These are phyloP conservation scores for Boletus insuetus DNA, from an alignment of 768 basidiomycete genomes.

Conservation along the genomic window DNA sequence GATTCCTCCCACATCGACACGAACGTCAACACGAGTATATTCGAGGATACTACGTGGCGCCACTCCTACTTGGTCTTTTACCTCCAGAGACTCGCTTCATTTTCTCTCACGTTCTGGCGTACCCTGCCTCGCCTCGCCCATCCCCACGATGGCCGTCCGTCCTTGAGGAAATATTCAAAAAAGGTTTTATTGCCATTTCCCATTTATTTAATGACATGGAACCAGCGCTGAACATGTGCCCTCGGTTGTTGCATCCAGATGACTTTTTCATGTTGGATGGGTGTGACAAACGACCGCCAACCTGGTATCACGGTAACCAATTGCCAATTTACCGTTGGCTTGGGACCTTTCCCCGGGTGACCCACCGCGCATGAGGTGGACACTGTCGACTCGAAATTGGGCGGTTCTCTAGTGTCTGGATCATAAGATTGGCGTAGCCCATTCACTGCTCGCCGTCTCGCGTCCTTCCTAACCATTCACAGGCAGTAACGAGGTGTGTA, in stretches of 20 bases:
- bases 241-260: conserved; percentile 7
- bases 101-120: conserved; percentile 24
- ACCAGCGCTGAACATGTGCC: conserved; percentile 19
- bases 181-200: conserved; percentile 16
- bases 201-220: conserved; percentile 13
- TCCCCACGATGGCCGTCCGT: conserved; percentile 15
- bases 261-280: conserved; percentile 6
- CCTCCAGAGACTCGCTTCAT: neutral
- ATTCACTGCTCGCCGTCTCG: neutral
- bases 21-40: conserved; percentile 5
- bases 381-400: neutral
- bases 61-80: neutral
- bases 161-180: conserved; percentile 12
- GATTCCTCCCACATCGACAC: conserved; percentile 13
- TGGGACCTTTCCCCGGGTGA: neutral
- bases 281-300: conserved; percentile 5
- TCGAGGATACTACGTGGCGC: neutral
- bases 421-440: neutral
- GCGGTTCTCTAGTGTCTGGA: neutral
- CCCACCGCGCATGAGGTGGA: conserved; percentile 5
- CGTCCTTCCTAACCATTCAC: neutral
- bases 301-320: neutral
- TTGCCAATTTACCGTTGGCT: conserved; percentile 10
- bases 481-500: neutral
- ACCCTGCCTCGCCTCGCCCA: conserved; percentile 8